Conservation (phyloP, 495 filamentous ascomycete genomes). For the Cladorrhinum samala region DNA sequence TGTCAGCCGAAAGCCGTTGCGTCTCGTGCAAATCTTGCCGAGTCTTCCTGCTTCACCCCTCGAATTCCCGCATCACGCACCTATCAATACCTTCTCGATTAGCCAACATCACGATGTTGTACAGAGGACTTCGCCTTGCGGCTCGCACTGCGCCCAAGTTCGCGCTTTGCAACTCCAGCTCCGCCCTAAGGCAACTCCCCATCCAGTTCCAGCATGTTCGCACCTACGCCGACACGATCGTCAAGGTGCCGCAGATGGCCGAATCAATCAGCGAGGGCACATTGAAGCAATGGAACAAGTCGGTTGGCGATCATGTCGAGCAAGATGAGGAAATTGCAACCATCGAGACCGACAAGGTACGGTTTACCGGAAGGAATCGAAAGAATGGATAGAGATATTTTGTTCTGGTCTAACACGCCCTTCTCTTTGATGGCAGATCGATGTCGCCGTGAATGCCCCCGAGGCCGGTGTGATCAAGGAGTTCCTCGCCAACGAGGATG, state of each 20-base stretch:
- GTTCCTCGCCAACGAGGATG: slow-evolving; percentile 87
- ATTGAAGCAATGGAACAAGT: slow-evolving; percentile 90
- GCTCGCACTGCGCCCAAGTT: slow-evolving; percentile 38
- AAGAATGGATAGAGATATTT: background rate
- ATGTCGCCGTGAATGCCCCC: slow-evolving; percentile 91
- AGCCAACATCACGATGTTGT: slow-evolving; percentile 37
- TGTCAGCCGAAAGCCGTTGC: background rate
- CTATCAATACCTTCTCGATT: background rate
- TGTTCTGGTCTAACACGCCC: background rate
- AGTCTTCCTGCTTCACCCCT: slow-evolving; percentile 3
- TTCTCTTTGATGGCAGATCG: slow-evolving; percentile 55
- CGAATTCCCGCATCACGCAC: slow-evolving; percentile 9
- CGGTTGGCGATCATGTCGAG: slow-evolving; percentile 91
- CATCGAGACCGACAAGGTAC: slow-evolving; percentile 99
- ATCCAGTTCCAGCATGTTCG: slow-evolving; percentile 46
- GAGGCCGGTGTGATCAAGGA: slow-evolving; percentile 88
- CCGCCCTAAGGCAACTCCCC: slow-evolving; percentile 39
- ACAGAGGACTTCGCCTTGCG: slow-evolving; percentile 42
- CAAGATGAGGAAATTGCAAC: slow-evolving; percentile 97
- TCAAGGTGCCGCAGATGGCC: slow-evolving; percentile 97
- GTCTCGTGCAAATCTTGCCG: slow-evolving; percentile 10
- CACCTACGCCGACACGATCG: slow-evolving; percentile 64
- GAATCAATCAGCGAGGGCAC: slow-evolving; percentile 98
- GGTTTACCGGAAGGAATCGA: slow-evolving; percentile 6
- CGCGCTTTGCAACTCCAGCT: slow-evolving; percentile 22